Conservation (phyloP, 305 asterid species). For the Fraxinus latifolia region DNA sequence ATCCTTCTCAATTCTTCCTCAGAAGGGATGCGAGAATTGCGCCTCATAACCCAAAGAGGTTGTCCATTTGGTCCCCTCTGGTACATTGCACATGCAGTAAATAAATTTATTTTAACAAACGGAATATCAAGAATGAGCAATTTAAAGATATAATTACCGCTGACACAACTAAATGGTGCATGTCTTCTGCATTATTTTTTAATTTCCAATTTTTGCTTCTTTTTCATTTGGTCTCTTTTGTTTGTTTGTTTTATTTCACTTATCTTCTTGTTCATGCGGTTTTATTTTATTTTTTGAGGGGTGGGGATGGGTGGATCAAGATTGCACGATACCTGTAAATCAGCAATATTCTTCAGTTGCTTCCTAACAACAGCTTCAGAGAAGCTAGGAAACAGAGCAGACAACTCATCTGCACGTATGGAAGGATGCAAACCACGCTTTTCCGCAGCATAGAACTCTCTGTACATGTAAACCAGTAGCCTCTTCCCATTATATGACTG, state of each 20-base stretch:
- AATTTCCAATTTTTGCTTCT: neutral
- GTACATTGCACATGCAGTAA: slow-evolving; percentile 45
- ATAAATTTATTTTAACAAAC: slow-evolving; percentile 14
- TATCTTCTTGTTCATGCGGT: neutral
- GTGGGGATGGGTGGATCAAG: neutral
- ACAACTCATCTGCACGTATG: slow-evolving; percentile 76
- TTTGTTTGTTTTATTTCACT: neutral
- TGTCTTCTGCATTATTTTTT: slow-evolving; percentile 9
- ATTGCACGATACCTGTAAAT: slow-evolving; percentile 61
- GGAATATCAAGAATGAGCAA: slow-evolving; percentile 21
- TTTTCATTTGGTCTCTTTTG: neutral
- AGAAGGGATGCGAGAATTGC: slow-evolving; percentile 56
- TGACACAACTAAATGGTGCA: slow-evolving; percentile 10
- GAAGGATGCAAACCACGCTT: slow-evolving; percentile 83
- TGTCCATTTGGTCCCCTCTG: slow-evolving; percentile 84
- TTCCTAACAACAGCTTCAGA: slow-evolving; percentile 81
- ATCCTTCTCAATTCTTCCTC: slow-evolving; percentile 97
- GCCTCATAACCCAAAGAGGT: slow-evolving; percentile 80
- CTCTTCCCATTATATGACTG: slow-evolving; percentile 88
- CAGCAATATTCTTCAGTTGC: slow-evolving; percentile 83
- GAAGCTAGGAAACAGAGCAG: slow-evolving; percentile 72
- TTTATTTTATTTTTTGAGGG: neutral
- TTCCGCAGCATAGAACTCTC: slow-evolving; percentile 77
- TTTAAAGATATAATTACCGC: slow-evolving; percentile 9
- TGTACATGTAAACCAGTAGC: slow-evolving; percentile 78